Conservation (phyloP, 768 basidiomycete genomes). For the Mycena indigotica region DNA sequence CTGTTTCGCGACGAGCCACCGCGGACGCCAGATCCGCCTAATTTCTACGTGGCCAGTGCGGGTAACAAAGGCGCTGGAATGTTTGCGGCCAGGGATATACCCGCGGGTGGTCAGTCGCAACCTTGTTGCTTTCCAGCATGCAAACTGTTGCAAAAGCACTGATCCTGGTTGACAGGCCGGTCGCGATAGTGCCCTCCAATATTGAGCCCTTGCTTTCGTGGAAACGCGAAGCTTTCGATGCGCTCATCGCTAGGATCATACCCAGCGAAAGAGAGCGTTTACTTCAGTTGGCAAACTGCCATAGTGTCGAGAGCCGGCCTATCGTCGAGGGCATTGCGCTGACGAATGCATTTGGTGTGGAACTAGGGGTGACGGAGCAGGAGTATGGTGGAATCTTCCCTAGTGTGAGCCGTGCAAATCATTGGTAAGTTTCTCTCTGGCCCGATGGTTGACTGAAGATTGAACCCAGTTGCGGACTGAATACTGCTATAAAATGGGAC, state of each 20-base stretch:
- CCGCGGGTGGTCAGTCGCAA: conserved; percentile 16
- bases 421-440: conserved; percentile 33
- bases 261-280: conserved; percentile 23
- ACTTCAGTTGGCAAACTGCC: conserved; percentile 31
- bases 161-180: conserved; percentile 31
- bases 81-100: conserved; percentile 29
- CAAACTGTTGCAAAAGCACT: conserved; percentile 15
- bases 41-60: conserved; percentile 15
- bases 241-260: conserved; percentile 26
- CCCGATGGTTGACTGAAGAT: neutral
- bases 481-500: conserved; percentile 47
- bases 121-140: neutral
- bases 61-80: conserved; percentile 32
- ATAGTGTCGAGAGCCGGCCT: conserved; percentile 35
- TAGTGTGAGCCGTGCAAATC: conserved; percentile 46
- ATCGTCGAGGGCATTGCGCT: conserved; percentile 44
- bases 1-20: conserved; percentile 7
- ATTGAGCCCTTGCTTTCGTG: conserved; percentile 14
- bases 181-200: conserved; percentile 28
- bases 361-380: conserved; percentile 29
- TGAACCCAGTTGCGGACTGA: conserved; percentile 45
- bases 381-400: conserved; percentile 48
- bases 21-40: neutral
- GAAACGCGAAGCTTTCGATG: conserved; percentile 25
- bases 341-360: conserved; percentile 45